These are phyloP conservation scores for Salix brachista DNA, from an alignment of 345 rosid species.

Conservation along the genomic window DNA sequence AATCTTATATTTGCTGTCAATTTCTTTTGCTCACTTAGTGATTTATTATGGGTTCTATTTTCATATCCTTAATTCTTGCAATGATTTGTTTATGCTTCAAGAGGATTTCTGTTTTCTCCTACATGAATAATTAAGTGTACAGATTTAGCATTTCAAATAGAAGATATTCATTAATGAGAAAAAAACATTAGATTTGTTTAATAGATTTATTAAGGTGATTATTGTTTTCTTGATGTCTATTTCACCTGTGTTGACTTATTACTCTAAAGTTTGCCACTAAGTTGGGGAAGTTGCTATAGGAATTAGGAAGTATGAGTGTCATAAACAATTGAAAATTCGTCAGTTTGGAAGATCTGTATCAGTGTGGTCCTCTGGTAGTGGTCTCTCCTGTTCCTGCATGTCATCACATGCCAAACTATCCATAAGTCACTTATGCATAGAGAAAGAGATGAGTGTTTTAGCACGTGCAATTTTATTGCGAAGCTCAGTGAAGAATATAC, in stretches of 20 bases:
- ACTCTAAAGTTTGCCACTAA: neutral
- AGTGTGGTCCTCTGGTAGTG: neutral
- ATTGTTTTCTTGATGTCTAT: neutral
- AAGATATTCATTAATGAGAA: neutral
- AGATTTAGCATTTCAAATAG: slow-evolving; percentile 1
- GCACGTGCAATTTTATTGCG: neutral
- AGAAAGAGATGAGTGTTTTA: neutral
- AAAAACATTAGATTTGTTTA: neutral
- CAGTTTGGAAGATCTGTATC: neutral
- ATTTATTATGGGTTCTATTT: slow-evolving; percentile 8
- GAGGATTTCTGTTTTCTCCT: neutral
- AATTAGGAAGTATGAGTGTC: neutral
- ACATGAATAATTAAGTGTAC: neutral
- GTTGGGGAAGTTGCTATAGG: neutral
- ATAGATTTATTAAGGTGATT: neutral
- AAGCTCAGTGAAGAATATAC: neutral
- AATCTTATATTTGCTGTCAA: slow-evolving; percentile 25
- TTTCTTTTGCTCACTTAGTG: neutral
- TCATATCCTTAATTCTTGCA: neutral
- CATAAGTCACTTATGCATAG: neutral
- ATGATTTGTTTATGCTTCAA: neutral
- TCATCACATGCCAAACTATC: neutral
- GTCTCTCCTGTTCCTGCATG: neutral
- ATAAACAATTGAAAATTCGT: neutral
- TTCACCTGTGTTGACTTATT: neutral